A percentile compares a stretch with the other conserved stretches of the same genome.
phyloP scores from a whole-genome alignment of 192 early-diverging fungal genomes.

The Thamnidium elegans region DNA sequence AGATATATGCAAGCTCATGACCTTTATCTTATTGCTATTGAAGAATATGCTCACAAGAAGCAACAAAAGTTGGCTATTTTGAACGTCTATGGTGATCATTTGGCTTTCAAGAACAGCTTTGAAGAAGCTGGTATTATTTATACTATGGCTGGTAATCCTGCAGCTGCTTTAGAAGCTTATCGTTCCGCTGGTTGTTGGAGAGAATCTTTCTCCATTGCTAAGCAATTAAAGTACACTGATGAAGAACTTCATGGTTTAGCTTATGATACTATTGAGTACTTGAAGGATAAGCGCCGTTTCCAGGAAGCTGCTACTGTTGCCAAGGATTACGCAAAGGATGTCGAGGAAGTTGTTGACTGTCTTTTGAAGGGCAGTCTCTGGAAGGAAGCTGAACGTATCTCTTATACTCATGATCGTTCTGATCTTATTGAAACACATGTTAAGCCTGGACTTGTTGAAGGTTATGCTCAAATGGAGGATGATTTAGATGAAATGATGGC shows the following conservation, averaged over 20 bases:
- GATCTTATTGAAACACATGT: constrained; percentile 80
- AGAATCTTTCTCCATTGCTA: constrained; percentile 64
- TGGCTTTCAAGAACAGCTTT: constrained; percentile 53
- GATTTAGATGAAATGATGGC: constrained; percentile 61
- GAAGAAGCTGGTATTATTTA: constrained; percentile 64
- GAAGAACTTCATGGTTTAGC: constrained; percentile 51
- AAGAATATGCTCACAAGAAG: constrained; percentile 46
- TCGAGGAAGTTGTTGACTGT: constrained; percentile 64
- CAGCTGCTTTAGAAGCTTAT: constrained; percentile 60
- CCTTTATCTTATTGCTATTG: constrained; percentile 61
- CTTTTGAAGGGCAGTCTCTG: constrained; percentile 72
- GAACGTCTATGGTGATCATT: constrained; percentile 61
- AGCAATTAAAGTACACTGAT: constrained; percentile 46
- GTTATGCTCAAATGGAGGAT: constrained; percentile 51
- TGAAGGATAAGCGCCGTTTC: constrained; percentile 60
- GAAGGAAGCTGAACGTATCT: constrained; percentile 71
- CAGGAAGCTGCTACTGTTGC: constrained; percentile 66
- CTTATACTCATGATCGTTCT: constrained; percentile 50
- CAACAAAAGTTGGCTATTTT: constrained; percentile 44
- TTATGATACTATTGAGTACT: constrained; percentile 47
- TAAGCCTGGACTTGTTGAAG: constrained; percentile 61
- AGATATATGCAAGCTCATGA: constrained; percentile 63
- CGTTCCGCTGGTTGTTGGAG: constrained; percentile 58
- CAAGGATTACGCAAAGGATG: constrained; percentile 68
- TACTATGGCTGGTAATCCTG: constrained; percentile 53